These are phyloP conservation scores for Xylaria sp. DNA, from an alignment of 2,329 filamentous ascomycete genomes.

Conservation along the genomic window DNA sequence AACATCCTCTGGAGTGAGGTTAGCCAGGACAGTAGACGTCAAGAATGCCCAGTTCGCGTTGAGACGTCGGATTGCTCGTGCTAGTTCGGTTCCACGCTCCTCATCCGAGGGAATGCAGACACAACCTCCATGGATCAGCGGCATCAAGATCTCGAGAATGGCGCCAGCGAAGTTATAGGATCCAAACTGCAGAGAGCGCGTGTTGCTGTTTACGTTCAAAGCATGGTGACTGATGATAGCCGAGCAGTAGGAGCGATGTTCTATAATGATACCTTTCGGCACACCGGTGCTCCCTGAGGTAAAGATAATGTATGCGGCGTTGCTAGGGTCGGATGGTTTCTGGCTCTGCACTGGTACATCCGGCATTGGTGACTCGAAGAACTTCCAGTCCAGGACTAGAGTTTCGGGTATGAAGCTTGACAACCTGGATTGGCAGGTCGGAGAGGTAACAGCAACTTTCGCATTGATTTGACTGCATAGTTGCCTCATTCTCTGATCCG, in stretches of 20 bases:
- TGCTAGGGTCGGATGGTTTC: background rate
- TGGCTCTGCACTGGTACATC: background rate
- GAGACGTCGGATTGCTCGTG: background rate
- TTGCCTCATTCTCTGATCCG: conserved; percentile 1
- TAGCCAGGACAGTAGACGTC: conserved; percentile 1
- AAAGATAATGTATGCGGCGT: conserved; percentile 19
- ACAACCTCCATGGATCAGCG: conserved; percentile 12
- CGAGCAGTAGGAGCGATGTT: conserved; percentile 15
- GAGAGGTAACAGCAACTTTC: background rate
- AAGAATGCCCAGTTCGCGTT: conserved; percentile 14
- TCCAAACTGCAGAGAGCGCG: conserved; percentile 13
- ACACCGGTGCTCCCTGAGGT: conserved; percentile 25
- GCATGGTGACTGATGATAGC: conserved; percentile 15
- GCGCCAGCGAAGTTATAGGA: conserved; percentile 5
- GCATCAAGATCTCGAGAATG: conserved; percentile 5
- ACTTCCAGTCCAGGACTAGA: conserved; percentile 10
- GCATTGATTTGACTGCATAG: conserved; percentile 6
- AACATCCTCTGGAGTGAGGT: background rate
- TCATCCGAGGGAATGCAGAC: conserved; percentile 18
- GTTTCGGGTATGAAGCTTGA: background rate
- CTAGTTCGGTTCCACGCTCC: background rate
- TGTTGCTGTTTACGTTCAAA: conserved; percentile 10
- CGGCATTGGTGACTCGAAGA: background rate
- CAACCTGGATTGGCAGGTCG: conserved; percentile 1
- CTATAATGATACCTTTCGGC: conserved; percentile 21